Evolutionary conservation across 306 rosid genomes (phyloP).

Genomic region (Crotalaria pallida): DNA sequence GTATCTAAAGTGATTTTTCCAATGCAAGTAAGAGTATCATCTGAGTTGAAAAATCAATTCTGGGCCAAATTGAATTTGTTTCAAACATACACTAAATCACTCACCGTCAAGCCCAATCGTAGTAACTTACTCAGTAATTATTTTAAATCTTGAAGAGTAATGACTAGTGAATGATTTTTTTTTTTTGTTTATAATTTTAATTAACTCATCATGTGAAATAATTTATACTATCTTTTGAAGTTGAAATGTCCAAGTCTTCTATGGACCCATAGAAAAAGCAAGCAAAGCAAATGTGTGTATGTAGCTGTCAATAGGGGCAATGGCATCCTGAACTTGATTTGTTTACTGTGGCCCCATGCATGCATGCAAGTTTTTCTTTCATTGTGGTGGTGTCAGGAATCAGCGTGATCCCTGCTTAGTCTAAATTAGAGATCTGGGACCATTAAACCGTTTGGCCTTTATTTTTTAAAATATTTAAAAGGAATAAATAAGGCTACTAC

Average conservation of each 20-base stretch:
- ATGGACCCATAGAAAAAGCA: background rate
- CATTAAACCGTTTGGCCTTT: background rate
- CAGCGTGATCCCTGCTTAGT: background rate
- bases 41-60: too few relatives aligned
- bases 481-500: background rate
- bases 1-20: too few relatives aligned
- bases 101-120: too few relatives aligned
- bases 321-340: background rate
- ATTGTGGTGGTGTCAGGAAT: background rate
- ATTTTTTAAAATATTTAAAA: background rate
- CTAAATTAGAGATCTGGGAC: slow-evolving; percentile 12
- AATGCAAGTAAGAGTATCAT: too few relatives aligned
- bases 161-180: too few relatives aligned
- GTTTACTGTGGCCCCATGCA: background rate
- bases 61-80: too few relatives aligned
- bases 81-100: too few relatives aligned
- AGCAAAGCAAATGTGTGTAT: background rate
- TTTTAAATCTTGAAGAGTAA: too few relatives aligned
- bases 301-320: background rate
- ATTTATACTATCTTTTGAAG: background rate
- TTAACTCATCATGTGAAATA: background rate
- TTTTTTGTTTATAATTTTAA: background rate
- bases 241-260: background rate
- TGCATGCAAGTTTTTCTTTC: background rate
- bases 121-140: too few relatives aligned